Percentiles rank a stretch among this genome's conserved stretches.
Conservation (phyloP, 257 asterid species). For the Rhazya stricta region DNA sequence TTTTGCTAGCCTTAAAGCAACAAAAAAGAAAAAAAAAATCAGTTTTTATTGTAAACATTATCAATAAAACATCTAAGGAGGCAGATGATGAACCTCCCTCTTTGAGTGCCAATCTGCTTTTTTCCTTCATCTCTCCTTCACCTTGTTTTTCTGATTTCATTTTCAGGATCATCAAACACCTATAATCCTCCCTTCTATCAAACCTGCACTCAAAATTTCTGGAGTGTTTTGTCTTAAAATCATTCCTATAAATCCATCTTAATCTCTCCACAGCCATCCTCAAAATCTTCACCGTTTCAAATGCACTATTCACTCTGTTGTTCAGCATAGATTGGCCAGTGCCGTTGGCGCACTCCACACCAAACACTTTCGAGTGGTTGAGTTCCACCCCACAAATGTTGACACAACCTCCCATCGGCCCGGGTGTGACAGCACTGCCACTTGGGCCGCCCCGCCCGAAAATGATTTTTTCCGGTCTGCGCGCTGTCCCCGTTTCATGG, state of each 20-base stretch:
- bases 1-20: neutral
- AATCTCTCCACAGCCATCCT: constrained; percentile 4
- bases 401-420: constrained; percentile 40
- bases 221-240: neutral
- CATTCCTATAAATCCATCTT: constrained; percentile 4
- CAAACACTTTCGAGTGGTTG: constrained; percentile 5
- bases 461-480: constrained; percentile 26
- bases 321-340: constrained; percentile 8
- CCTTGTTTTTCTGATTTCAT: neutral
- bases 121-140: constrained; percentile 10
- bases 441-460: constrained; percentile 38
- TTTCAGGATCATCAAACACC: constrained; percentile 7
- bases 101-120: constrained; percentile 2
- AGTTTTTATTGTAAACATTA: neutral
- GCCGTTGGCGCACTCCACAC: constrained; percentile 8
- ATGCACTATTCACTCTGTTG: constrained; percentile 9
- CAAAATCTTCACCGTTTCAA: constrained; percentile 3
- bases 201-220: neutral
- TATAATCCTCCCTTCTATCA: constrained; percentile 3
- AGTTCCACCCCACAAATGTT: constrained; percentile 28
- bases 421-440: constrained; percentile 24
- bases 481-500: constrained; percentile 23
- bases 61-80: neutral
- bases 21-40: neutral
- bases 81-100: neutral